phyloP scores from a whole-genome alignment of 768 basidiomycete species.

The Kwoniella dejecticola region DNA sequence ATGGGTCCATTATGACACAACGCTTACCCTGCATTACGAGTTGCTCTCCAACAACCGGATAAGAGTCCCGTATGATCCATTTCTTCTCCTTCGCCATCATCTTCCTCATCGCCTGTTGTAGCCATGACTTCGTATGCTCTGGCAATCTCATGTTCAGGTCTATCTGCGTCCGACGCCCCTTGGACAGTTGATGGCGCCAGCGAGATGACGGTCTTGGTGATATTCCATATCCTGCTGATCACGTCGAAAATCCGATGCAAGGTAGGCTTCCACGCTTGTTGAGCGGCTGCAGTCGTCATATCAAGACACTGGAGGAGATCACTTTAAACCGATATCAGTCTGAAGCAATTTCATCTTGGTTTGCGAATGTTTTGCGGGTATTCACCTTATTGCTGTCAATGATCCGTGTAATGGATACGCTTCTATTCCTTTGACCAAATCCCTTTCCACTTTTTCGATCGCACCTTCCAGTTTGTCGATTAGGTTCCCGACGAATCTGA shows the following conservation, averaged over 20 bases:
- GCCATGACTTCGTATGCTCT: constrained; percentile 44
- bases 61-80: constrained; percentile 43
- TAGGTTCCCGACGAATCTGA: constrained; percentile 28
- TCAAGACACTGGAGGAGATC: constrained; percentile 31
- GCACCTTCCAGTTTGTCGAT: constrained; percentile 28
- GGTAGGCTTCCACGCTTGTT: constrained; percentile 18
- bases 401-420: constrained; percentile 48
- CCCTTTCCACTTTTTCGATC: constrained; percentile 32
- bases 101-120: constrained; percentile 18
- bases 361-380: no score
- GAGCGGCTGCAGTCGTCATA: not conserved
- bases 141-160: constrained; percentile 53
- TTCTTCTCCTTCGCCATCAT: constrained; percentile 34
- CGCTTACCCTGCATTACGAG: constrained; percentile 52
- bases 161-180: not conserved
- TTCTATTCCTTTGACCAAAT: constrained; percentile 39
- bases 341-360: no score
- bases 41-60: constrained; percentile 53
- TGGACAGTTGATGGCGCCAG: constrained; percentile 22
- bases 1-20: not conserved
- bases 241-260: constrained; percentile 25
- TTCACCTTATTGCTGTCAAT: constrained; percentile 44
- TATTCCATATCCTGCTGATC: constrained; percentile 41
- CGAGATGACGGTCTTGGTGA: constrained; percentile 42
- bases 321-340: constrained; percentile 16